phyloP scores from a whole-genome alignment of 352 stramenopile species.

The Pythium aquatile region DNA sequence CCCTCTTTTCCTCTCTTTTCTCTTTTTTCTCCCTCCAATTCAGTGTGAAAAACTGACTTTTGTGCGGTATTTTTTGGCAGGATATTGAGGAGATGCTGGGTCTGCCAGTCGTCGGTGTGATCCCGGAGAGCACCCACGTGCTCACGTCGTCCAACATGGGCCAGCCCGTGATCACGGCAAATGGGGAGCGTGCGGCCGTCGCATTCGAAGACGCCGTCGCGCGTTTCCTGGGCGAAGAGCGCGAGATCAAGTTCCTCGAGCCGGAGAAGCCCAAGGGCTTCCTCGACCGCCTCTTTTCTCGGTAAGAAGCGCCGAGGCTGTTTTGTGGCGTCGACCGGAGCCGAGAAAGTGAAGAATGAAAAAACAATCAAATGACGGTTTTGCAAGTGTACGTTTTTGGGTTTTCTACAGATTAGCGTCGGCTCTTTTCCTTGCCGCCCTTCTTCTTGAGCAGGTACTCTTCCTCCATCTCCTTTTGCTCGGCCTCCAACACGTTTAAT shows the following conservation, averaged over 20 bases:
- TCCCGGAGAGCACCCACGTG: conserved; percentile 89
- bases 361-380: not conserved
- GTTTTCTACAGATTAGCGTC: conserved; percentile 29
- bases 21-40: not conserved
- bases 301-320: conserved; percentile 22
- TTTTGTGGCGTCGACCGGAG: not conserved
- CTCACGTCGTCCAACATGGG: conserved; percentile 93
- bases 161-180: conserved; percentile 86
- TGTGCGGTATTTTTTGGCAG: conserved; percentile 15
- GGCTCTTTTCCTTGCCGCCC: conserved; percentile 66
- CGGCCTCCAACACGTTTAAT: conserved; percentile 73
- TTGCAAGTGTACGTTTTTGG: not conserved
- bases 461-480: conserved; percentile 80
- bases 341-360: not conserved
- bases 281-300: conserved; percentile 69
- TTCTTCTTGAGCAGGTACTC: conserved; percentile 78
- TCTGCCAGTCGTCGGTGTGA: conserved; percentile 87
- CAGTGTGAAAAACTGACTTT: not conserved
- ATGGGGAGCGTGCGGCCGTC: conserved; percentile 65
- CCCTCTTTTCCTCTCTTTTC: not conserved
- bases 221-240: conserved; percentile 87
- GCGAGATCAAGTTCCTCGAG: conserved; percentile 85
- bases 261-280: conserved; percentile 81
- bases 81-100: conserved; percentile 94
- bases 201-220: conserved; percentile 90